Base-by-base conservation (phyloP, 805 yeast species). In the Maudiozyma barnettii region DNA sequence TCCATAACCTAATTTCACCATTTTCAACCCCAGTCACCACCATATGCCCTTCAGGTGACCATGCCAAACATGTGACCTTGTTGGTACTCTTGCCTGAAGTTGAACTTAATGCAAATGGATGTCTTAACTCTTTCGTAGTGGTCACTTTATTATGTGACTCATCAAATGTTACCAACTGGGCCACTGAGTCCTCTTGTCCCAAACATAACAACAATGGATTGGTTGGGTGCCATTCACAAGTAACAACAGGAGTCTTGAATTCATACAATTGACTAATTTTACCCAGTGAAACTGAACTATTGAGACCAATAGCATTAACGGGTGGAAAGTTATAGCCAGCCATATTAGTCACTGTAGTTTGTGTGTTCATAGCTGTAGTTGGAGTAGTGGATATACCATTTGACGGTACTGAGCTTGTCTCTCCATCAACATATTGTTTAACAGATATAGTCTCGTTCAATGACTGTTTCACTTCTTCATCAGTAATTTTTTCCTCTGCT, bases 1-100 rank as follows among this genome's bases (percentile, higher is more conserved):
- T 75, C 95, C 95, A 89, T n/a, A 85, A 69, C 47, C 91, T 67
- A 8, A 89, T 56, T 55, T 84, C 91, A 13, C 96, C 96, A 56
- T 74, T 74, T 46, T 74, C 77, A 2, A 81, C 73, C 2, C 81
- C 84, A 0, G 90, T 82, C 13, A 83, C 71, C 2, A 88, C 62
- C 13, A 72, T 54, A 38, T 75, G 68, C 0, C 95, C 95, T 46
- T 68, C 66, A 1, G 82, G 81, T 12, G 86, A 75, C 95, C 95
- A 87, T 9, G 77, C 52, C 2, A 76, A 46, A 23, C 59, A 51
- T 2, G 73, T 66, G 1, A 72, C 54, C 44, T 63, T 64, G 30
- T 57, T 57, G 6, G 58, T 52, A 5, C 46, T 46, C 16, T 47
- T 51, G 5, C 55, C 57, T 9, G 52, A 48, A 1, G 57, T 47